Evolutionary conservation across 179 eudicot genomes (phyloP).

Genomic region (Spinacia oleracea): DNA sequence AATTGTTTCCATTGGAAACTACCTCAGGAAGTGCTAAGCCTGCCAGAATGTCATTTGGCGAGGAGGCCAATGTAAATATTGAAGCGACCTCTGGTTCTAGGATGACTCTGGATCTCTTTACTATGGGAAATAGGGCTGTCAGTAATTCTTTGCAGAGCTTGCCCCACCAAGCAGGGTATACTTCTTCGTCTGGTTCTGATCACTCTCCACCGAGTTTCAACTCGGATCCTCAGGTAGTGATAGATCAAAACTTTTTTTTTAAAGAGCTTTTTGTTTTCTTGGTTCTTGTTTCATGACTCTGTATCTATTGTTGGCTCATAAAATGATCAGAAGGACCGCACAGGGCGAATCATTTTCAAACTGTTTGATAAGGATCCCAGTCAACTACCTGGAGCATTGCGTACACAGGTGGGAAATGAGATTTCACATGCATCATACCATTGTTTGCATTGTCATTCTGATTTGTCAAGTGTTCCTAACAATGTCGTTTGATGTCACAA

Average conservation of each 20-base stretch:
- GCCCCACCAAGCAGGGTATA: constrained; percentile 58
- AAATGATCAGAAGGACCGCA: constrained; percentile 52
- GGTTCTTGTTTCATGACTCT: not conserved
- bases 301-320: not conserved
- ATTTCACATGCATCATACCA: not conserved
- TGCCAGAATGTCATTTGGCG: constrained; percentile 36
- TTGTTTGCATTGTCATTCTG: constrained; percentile 5
- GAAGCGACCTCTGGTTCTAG: constrained; percentile 35
- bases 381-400: constrained; percentile 69
- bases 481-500: constrained; percentile 12
- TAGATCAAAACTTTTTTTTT: not conserved
- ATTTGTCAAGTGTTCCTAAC: constrained; percentile 6
- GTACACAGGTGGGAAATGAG: constrained; percentile 55
- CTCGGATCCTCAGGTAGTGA: constrained; percentile 74
- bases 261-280: not conserved
- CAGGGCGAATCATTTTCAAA: constrained; percentile 75
- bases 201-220: constrained; percentile 74
- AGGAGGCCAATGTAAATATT: constrained; percentile 32
- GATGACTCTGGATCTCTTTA: constrained; percentile 70
- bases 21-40: constrained; percentile 40
- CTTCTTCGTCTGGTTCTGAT: constrained; percentile 79
- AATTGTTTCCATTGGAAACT: constrained; percentile 62
- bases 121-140: constrained; percentile 34
- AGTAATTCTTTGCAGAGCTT: constrained; percentile 39
- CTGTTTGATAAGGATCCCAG: constrained; percentile 84